Evolutionary conservation across 768 basidiomycete genomes (phyloP).

Genomic region (Lactarius sanguifluus): DNA sequence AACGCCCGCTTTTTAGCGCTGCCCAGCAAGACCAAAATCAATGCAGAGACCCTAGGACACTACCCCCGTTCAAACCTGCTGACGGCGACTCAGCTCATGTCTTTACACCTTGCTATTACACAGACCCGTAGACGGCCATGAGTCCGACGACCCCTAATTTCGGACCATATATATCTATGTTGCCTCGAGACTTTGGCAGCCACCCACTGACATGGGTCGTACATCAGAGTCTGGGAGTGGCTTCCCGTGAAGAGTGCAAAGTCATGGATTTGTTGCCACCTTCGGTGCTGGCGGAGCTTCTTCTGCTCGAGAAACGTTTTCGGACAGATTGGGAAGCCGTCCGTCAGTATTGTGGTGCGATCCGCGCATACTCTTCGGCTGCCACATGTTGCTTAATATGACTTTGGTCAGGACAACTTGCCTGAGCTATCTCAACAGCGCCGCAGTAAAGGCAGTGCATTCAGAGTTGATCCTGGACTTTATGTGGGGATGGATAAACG

Average conservation of each 20-base stretch:
- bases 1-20: conserved; percentile 57
- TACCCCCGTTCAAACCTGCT: conserved; percentile 52
- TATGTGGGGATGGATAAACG: conserved; percentile 92
- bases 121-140: conserved; percentile 44
- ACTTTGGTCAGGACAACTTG: conserved; percentile 14
- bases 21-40: conserved; percentile 70
- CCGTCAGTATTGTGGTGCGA: conserved; percentile 52
- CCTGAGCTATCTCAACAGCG: conserved; percentile 14
- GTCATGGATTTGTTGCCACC: conserved; percentile 52
- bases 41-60: conserved; percentile 61
- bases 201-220: conserved; percentile 85
- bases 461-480: conserved; percentile 44
- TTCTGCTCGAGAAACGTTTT: conserved; percentile 49
- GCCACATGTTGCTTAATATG: neutral
- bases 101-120: conserved; percentile 81
- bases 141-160: conserved; percentile 56
- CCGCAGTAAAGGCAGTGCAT: neutral
- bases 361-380: neutral
- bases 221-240: conserved; percentile 29
- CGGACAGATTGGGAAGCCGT: conserved; percentile 58
- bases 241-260: conserved; percentile 28
- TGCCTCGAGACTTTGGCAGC: conserved; percentile 69
- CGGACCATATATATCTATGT: conserved; percentile 74
- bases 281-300: conserved; percentile 43
- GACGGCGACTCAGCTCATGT: conserved; percentile 72